These are phyloP conservation scores for Multifurca ochricompacta DNA, from an alignment of 768 basidiomycete species.

Conservation along the genomic window DNA sequence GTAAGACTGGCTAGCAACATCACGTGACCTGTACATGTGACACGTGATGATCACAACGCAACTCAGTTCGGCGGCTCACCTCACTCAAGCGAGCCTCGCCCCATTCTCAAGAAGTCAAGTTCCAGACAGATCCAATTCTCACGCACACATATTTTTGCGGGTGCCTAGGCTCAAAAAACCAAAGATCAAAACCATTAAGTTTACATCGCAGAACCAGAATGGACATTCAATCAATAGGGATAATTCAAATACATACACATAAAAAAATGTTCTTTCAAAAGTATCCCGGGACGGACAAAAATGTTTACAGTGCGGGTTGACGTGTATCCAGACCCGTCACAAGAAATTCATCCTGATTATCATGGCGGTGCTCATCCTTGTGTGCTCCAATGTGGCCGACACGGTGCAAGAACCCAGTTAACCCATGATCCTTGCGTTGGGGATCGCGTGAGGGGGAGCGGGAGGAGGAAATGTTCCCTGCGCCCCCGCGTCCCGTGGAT, in stretches of 20 bases:
- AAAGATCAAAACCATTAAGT: too few relatives aligned
- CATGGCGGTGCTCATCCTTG: neutral
- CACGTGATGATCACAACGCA: too few relatives aligned
- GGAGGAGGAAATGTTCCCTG: constrained; percentile 44
- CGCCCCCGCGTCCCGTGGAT: constrained; percentile 52
- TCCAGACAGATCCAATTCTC: neutral
- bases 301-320: neutral
- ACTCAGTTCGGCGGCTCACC: too few relatives aligned
- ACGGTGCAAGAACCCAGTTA: constrained; percentile 20
- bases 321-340: neutral
- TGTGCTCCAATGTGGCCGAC: neutral
- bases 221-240: neutral
- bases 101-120: too few relatives aligned
- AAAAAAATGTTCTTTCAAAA: neutral
- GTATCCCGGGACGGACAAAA: neutral
- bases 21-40: too few relatives aligned
- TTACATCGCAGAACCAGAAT: neutral
- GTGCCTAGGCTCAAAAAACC: too few relatives aligned
- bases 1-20: too few relatives aligned
- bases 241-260: neutral
- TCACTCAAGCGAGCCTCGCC: too few relatives aligned
- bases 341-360: neutral
- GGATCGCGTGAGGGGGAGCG: constrained; percentile 31
- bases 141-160: too few relatives aligned
- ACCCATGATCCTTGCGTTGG: constrained; percentile 18